A percentile compares a stretch with the other conserved stretches of the same genome.
Evolutionary conservation across 768 basidiomycete genomes (phyloP).

Genomic region (Leccinum rimulosum): DNA sequence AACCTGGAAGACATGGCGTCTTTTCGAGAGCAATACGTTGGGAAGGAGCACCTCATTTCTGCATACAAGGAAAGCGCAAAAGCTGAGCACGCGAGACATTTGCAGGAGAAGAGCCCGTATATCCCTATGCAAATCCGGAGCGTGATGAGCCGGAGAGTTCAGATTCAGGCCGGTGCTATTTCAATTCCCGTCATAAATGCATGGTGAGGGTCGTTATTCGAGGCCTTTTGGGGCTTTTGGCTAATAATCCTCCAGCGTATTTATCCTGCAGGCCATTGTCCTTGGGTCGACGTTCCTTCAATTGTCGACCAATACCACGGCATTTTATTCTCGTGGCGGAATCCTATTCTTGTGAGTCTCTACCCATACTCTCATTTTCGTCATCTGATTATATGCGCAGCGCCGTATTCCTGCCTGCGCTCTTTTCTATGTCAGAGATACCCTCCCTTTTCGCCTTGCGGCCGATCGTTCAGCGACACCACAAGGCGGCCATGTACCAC

Average conservation of each 20-base stretch:
- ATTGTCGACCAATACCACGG: conserved; percentile 36
- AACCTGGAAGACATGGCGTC: conserved; percentile 49
- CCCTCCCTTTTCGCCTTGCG: conserved; percentile 46
- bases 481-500: conserved; percentile 48
- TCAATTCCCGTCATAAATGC: conserved; percentile 31
- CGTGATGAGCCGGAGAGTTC: conserved; percentile 46
- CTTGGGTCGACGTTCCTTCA: conserved; percentile 45
- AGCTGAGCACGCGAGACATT: conserved; percentile 51
- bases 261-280: conserved; percentile 31
- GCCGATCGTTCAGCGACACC: conserved; percentile 43
- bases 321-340: conserved; percentile 63
- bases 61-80: conserved; percentile 49
- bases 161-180: conserved; percentile 43
- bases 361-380: fast-evolving
- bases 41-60: conserved; percentile 39
- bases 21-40: conserved; percentile 47
- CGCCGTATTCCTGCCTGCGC: conserved; percentile 54
- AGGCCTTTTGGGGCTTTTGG: not conserved
- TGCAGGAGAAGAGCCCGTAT: conserved; percentile 44
- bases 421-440: conserved; percentile 60
- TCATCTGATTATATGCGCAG: conserved; percentile 28
- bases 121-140: conserved; percentile 47
- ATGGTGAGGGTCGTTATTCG: conserved; percentile 10
- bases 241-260: conserved; percentile 35
- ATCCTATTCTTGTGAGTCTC: conserved; percentile 72